Base-by-base conservation (phyloP, 495 filamentous ascomycete species). In the Mycothermus thermophilus region DNA sequence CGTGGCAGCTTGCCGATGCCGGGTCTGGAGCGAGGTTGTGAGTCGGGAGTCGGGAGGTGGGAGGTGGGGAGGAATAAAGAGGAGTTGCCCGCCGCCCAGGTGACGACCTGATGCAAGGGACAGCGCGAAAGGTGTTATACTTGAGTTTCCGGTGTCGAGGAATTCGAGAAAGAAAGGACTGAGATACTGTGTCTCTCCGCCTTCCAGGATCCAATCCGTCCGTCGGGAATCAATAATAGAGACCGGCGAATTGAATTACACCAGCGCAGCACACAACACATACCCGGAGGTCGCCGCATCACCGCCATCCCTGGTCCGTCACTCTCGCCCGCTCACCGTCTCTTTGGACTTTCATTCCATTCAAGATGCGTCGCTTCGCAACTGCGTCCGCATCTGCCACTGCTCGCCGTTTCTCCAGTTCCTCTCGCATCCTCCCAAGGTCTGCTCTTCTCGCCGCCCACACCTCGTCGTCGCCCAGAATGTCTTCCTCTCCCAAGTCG, bases 291-390 rank as follows among this genome's bases (percentile, higher is more conserved):
- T 35, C 32, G 8, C 5, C 20, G 15, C 13, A 16, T 8, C 9
- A n/a, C n/a, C n/a, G n/a, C n/a, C n/a, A n/a, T n/a, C n/a, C n/a
- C n/a, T n/a, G n/a, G n/a, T 27, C 18, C 30, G 9, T 18, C 28
- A 12, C 17, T 10, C 14, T 25, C 23, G 13, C 21, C 20, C 15
- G n/a, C n/a, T n/a, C n/a, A n/a, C n/a, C 20, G 9, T 23, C 23
- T 27, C 32, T 32, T 22, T 20, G 14, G 12, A 9, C 30, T 27
- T 17, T 20, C 11, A 9, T 27, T 28, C 5, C n/a, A 9, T 17
- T 5, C 35, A 46, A 43, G 11, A 64, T 66, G 60, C 60, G 59
- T 53, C 60, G 54, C 49, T 45, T 66, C 22, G 48, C 57, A 33
- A 39, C 57, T 27, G 46, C 58, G 31, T 46, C 34, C 42, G 40